These are phyloP conservation scores for Candida palmyrensis DNA, from an alignment of 805 yeast genomes.

Conservation along the genomic window DNA sequence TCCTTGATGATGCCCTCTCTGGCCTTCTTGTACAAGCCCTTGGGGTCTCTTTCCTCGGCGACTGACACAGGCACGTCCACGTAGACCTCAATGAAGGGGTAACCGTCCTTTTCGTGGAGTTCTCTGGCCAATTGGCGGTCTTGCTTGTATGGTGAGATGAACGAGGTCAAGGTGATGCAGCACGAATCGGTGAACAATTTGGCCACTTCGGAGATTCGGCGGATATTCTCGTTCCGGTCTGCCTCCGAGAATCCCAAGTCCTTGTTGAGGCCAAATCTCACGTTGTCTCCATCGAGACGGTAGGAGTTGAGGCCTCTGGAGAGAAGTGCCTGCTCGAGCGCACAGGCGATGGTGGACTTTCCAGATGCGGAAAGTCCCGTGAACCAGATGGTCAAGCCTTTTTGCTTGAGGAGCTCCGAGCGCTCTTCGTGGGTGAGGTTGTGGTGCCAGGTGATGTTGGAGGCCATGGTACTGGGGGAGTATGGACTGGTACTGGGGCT, in stretches of 20 bases:
- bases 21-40: conserved; percentile 94
- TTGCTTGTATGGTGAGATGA: conserved; percentile 83
- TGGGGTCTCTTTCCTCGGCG: conserved; percentile 96
- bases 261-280: conserved; percentile 91
- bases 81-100: conserved; percentile 86
- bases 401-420: conserved; percentile 62
- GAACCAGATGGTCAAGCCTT: conserved; percentile 90
- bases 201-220: conserved; percentile 93
- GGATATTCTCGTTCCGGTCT: conserved; percentile 91
- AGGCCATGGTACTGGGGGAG: conserved; percentile 65
- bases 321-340: conserved; percentile 77
- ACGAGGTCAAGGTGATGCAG: conserved; percentile 79
- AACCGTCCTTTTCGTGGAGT: conserved; percentile 65
- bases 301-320: conserved; percentile 69
- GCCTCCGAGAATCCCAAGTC: conserved; percentile 89
- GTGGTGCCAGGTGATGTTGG: conserved; percentile 95
- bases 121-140: conserved; percentile 86
- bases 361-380: conserved; percentile 96
- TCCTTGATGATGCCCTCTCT: conserved; percentile 91
- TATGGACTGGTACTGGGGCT: too few species aligned
- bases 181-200: conserved; percentile 94
- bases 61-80: conserved; percentile 92
- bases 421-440: conserved; percentile 85
- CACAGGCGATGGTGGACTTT: conserved; percentile 92
- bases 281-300: conserved; percentile 91